A percentile compares a stretch with the other conserved stretches of the same genome.
Conservation (phyloP, 179 eudicot genomes). For the Beta macrorhiza region DNA sequence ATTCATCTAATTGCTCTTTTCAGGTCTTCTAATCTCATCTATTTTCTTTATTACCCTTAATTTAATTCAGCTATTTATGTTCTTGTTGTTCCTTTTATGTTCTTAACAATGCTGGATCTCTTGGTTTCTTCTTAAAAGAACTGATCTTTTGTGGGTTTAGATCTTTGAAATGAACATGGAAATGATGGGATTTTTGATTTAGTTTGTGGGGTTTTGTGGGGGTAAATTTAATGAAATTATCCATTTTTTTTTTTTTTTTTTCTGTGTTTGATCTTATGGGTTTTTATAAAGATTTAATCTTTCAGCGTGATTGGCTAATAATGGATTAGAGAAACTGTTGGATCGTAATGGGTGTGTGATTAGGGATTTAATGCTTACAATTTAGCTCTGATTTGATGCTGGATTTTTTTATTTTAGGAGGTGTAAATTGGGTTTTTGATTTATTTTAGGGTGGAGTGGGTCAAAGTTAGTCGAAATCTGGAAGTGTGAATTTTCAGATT, state of each 20-base stretch:
- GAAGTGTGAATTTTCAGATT: background rate
- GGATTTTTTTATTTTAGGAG: background rate
- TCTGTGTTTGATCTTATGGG: slow-evolving; percentile 9
- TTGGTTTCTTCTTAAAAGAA: background rate
- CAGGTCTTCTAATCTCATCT: background rate
- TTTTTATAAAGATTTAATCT: slow-evolving; percentile 2
- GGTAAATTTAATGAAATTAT: background rate
- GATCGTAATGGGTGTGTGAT: background rate
- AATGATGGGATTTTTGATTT: slow-evolving; percentile 15
- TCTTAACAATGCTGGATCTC: slow-evolving; percentile 10
- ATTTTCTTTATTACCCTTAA: background rate
- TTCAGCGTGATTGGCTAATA: background rate
- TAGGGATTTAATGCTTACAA: background rate
- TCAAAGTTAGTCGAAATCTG: background rate
- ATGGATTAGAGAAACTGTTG: background rate
- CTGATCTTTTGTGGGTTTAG: background rate
- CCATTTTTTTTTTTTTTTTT: background rate
- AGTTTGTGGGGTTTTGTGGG: slow-evolving; percentile 16
- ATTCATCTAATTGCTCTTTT: background rate
- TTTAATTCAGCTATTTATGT: background rate
- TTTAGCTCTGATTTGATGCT: background rate
- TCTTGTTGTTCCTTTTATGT: background rate
- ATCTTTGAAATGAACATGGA: slow-evolving; percentile 19
- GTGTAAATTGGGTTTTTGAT: background rate
- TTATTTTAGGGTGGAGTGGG: too few species aligned